Conservation (phyloP, 2,329 filamentous ascomycete genomes). For the Paracamarosporium sp. region DNA sequence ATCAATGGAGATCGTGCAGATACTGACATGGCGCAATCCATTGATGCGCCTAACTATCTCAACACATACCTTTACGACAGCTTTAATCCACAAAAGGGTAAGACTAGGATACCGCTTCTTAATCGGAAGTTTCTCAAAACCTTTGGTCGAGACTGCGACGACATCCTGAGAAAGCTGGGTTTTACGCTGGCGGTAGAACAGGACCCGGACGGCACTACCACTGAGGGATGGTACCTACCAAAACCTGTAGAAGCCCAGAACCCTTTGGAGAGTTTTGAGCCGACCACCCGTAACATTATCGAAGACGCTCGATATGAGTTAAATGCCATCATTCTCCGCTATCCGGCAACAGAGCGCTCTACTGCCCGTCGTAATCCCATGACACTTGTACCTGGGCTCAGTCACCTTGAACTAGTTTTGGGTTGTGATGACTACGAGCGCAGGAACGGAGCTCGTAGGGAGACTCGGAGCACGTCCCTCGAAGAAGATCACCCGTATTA, state of each 20-base stretch:
- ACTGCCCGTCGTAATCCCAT: slow-evolving; percentile 37
- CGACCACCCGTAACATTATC: slow-evolving; percentile 44
- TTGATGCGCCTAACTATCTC: slow-evolving; percentile 64
- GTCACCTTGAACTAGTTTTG: slow-evolving; percentile 47
- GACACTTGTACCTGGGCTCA: slow-evolving; percentile 44
- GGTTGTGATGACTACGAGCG: slow-evolving; percentile 44
- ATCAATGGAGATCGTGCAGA: slow-evolving; percentile 62
- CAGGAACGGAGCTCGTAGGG: slow-evolving; percentile 28
- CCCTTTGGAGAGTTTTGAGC: slow-evolving; percentile 22
- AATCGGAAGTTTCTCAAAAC: slow-evolving; percentile 71
- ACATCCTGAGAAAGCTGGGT: slow-evolving; percentile 64
- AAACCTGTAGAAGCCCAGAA: slow-evolving; percentile 26
- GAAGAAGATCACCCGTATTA: slow-evolving; percentile 57
- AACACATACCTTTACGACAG: slow-evolving; percentile 67
- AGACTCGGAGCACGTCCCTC: slow-evolving; percentile 33
- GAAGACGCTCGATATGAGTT: slow-evolving; percentile 69
- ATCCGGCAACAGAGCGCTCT: slow-evolving; percentile 36
- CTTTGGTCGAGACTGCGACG: slow-evolving; percentile 68
- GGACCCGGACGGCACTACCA: slow-evolving; percentile 33
- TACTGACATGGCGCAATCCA: slow-evolving; percentile 57
- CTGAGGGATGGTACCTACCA: slow-evolving; percentile 42
- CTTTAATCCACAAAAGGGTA: slow-evolving; percentile 56
- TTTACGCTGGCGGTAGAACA: slow-evolving; percentile 54
- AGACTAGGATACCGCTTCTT: slow-evolving; percentile 61
- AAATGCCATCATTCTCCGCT: slow-evolving; percentile 56